A percentile compares a stretch with the other conserved stretches of the same genome.
Evolutionary conservation across 2,329 filamentous ascomycete species (phyloP).

Genomic region (Clonostachys solani): DNA sequence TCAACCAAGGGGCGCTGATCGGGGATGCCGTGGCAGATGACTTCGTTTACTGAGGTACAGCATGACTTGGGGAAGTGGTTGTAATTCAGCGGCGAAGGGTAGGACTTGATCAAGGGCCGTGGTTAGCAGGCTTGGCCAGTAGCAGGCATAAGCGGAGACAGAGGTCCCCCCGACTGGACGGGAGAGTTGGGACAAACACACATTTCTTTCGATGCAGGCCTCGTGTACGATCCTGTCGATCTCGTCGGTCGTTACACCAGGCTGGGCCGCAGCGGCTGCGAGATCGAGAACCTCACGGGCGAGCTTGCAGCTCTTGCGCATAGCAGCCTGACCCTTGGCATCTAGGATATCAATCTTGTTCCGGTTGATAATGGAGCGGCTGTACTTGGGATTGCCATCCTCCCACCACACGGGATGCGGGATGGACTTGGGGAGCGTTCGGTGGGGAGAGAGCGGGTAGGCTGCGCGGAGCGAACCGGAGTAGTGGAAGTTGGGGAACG

Average conservation of each 20-base stretch:
- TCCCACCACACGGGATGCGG: slow-evolving; percentile 82
- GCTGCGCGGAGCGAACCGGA: slow-evolving; percentile 80
- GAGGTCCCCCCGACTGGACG: neutral
- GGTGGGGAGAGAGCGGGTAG: slow-evolving; percentile 73
- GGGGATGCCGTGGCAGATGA: slow-evolving; percentile 98
- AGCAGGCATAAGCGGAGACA: neutral
- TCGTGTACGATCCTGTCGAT: slow-evolving; percentile 95
- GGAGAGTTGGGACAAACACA: slow-evolving; percentile 39
- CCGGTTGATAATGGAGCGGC: slow-evolving; percentile 57
- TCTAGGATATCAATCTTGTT: slow-evolving; percentile 83
- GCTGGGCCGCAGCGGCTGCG: slow-evolving; percentile 75
- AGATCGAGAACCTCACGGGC: slow-evolving; percentile 91
- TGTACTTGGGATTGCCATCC: slow-evolving; percentile 69
- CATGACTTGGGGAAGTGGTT: slow-evolving; percentile 96
- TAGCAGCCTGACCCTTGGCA: slow-evolving; percentile 75
- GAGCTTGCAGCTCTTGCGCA: slow-evolving; percentile 87
- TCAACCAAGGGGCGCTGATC: slow-evolving; percentile 84
- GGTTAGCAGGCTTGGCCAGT: neutral
- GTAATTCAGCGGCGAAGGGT: slow-evolving; percentile 93
- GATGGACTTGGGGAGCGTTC: slow-evolving; percentile 76
- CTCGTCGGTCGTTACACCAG: slow-evolving; percentile 94
- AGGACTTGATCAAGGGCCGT: slow-evolving; percentile 59
- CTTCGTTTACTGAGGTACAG: slow-evolving; percentile 93
- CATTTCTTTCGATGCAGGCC: slow-evolving; percentile 87
- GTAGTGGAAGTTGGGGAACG: slow-evolving; percentile 83